Base-by-base conservation (phyloP, 495 filamentous ascomycete species). In the Trichoderma erinaceum region DNA sequence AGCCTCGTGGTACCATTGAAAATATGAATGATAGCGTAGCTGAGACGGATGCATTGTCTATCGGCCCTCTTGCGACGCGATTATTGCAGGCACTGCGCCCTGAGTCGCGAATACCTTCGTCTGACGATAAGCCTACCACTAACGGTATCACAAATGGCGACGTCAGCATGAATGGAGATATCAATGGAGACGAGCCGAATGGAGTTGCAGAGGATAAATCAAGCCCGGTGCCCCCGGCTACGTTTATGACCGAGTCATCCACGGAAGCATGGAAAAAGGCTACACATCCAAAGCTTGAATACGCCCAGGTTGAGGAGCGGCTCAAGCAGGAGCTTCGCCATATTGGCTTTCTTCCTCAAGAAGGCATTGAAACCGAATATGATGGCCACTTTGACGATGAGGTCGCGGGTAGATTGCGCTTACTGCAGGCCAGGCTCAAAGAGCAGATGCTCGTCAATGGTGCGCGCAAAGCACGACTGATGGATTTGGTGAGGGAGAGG, bases 351-450 rank as follows among this genome's bases (percentile, higher is more conserved):
- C 81, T 97, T 25, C 84, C 90, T 1, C 81, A 87, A 8, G 89
- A 90, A 21, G 78, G 76, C 13, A 75, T 79, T 35, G 78, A 79
- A 8, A 76, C 84, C 41, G 91, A 96, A 70, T 97, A 92, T 75
- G 91, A 95, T 75, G 90, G 88, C 5, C 90, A 96, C 78, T 90
- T 88, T 72, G 95, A 99, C 76, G 96, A 99, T 75, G 96, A 97
- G 72, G 89, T 98, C 63, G 91, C 92, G 18, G 93, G 92, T 66
- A 91, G 95, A 13, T 79, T 98, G 41, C 91, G 95, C 35, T 85
- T 89, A 46, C 83, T 99, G 0, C 95, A 99, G 72, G 80, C 83
- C 61, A 87, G 92, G 64, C 86, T 99, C 1, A 88, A 90, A 73
- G 87, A 92, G 52, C 87, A 92, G 72, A 88, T 87, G 69, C 86